Base-by-base conservation (phyloP, 2,329 filamentous ascomycete genomes). In the Incumbomyces delicatus region DNA sequence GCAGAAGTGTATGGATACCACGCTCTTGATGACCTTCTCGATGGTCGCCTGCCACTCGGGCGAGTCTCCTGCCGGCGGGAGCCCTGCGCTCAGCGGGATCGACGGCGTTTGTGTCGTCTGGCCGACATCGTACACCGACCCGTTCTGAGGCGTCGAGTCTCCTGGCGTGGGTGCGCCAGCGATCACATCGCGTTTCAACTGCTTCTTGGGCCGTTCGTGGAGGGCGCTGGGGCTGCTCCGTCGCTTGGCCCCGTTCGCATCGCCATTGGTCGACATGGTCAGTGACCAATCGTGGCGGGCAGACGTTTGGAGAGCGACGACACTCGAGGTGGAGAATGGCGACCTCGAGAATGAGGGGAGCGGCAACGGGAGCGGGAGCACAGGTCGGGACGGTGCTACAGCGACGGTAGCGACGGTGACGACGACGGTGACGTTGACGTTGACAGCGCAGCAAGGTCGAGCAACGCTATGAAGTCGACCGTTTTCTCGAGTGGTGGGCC, bases 1-100 rank as follows among this genome's bases (percentile, higher is more conserved):
- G 64, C 90, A 96, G 71, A 98, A 98, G 56, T 94, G 85, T 60
- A 98, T 96, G n/a, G 90, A 95, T 41, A 98, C 92, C 14, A 96
- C 92, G 57, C 89, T 95, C 63, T 84, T 82, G 45, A 98, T 89
- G 2, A 98, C 92, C 51, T 81, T 83, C 66, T 95, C 89, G 50
- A 96, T 94, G 1, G 89, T 95, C 42, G 82, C 85, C 67, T 96
- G 90, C 92, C 92, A 98, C 69, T 94, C 89, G 18, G 81, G 81
- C 2, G 83, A 85, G 57, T 87, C 83, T 12, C 54, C 55, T 18
- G 74, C 67, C 41, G 71, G 68, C 13, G 69, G 69, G 53, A 71
- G 71, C 45, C 61, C 71, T 56, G 74, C 60, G 51, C 68, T 63
- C 47, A 69, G 55, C 45, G 58, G 63, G 8, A 69, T 64, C 6